Evolutionary conservation across 768 basidiomycete genomes (phyloP), one percentile per base, ranked within the genome.

Genomic region (Dioszegia hungarica): DNA sequence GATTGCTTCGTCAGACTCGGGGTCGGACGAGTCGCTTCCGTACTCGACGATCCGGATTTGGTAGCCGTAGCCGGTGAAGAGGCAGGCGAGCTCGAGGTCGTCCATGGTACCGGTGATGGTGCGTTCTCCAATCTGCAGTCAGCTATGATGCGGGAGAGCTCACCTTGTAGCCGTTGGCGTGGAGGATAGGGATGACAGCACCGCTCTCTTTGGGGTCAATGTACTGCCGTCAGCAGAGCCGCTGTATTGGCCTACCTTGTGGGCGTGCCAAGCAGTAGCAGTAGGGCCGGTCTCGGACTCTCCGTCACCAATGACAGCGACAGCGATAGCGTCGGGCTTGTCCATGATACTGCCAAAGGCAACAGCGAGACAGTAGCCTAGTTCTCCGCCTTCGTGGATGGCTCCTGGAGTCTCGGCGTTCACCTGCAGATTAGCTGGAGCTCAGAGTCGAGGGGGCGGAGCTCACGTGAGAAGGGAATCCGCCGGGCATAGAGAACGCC

Each of bases 61-160:
- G 73, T 92, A 94, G n/a, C 90, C 89, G 69, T 90, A 89, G 3
- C 68, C 73, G 25, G 70, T 69, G 63, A 68, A 72, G 14, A 75
- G 60, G 45, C 64, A 65, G 8, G 78, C 81, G 25, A 92, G 77
- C 72, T 93, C 91, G 66, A 86, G 85, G 72, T 94, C 81, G 67
- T 93, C 90, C 89, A 93, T 91, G 20, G 86, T 86, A 37, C 90
- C 91, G 57, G 85, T 86, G 57, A 95, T 86, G 15, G 91, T 93
- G 34, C 89, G 82, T 70, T 92, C 89, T 0, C 87, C 89, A 59
- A 93, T 92, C 80, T 91, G 22, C 29, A 0, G 24, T 49, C 12
- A 50, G 88, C 82, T 29, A 6, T 17, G 46, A 41, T 31, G 1
- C 11, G 15, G 2, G 22, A 17, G 11, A 5, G 5, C 38, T 41